Conservation (phyloP, 1,139 yeast genomes). For the Suhomyces guaymorum region DNA sequence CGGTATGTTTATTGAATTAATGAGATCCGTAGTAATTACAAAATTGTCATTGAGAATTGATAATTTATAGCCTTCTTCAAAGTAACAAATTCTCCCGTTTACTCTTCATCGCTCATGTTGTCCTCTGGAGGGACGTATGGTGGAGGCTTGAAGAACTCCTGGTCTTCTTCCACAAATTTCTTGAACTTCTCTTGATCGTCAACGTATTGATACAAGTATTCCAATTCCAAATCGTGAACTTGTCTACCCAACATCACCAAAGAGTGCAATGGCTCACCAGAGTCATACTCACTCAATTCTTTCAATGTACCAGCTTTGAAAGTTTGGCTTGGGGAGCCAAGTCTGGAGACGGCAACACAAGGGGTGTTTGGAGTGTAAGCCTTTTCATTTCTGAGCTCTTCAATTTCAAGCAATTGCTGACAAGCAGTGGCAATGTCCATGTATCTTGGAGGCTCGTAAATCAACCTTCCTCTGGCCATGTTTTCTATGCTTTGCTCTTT, state of each 20-base stretch:
- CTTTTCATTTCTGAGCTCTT: constrained; percentile 67
- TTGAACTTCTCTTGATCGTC: constrained; percentile 64
- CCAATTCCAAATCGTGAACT: constrained; percentile 90
- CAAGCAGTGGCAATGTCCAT: constrained; percentile 93
- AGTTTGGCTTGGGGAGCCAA: constrained; percentile 81
- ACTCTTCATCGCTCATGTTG: constrained; percentile 17
- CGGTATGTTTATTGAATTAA: too few species aligned
- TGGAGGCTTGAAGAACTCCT: constrained; percentile 70
- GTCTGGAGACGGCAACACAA: constrained; percentile 87
- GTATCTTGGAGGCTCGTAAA: constrained; percentile 95
- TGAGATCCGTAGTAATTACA: too few species aligned
- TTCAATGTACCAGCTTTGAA: constrained; percentile 84
- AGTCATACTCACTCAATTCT: constrained; percentile 74
- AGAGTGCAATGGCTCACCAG: constrained; percentile 95
- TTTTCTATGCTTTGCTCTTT: constrained; percentile 95
- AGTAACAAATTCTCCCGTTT: constrained; percentile 1
- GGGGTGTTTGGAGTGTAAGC: constrained; percentile 88
- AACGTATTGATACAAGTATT: constrained; percentile 76
- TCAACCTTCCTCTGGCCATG: constrained; percentile 87
- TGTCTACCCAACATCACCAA: constrained; percentile 88
- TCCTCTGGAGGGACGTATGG: constrained; percentile 46
- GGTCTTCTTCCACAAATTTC: constrained; percentile 63
- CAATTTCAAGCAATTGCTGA: constrained; percentile 81
- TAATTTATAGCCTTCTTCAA: too few species aligned
- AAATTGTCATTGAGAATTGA: too few species aligned